These are phyloP conservation scores for Beauveria scarabaeidicola DNA, from an alignment of 2,329 filamentous ascomycete genomes.

Conservation along the genomic window DNA sequence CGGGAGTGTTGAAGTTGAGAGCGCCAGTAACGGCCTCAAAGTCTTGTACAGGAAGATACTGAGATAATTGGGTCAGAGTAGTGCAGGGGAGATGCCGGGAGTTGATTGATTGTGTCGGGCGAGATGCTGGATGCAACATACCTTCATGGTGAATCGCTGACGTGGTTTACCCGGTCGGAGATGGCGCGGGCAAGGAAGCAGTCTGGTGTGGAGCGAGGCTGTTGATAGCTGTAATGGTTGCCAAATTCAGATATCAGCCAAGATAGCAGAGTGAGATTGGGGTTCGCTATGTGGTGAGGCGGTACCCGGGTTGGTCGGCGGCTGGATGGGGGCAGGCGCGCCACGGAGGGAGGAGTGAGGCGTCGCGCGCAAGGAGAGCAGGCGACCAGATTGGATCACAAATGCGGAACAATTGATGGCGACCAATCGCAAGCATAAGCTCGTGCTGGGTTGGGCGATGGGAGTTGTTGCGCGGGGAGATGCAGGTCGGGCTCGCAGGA, in stretches of 20 bases:
- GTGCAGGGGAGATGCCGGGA: not conserved
- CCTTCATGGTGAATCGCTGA: constrained; percentile 28
- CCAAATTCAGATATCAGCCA: not conserved
- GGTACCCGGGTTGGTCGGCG: constrained; percentile 13
- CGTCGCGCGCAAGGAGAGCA: not conserved
- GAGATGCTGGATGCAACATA: constrained; percentile 16
- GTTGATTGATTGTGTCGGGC: not conserved
- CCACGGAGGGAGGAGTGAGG: not conserved
- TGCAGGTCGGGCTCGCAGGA: constrained; percentile 1
- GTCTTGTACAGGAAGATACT: constrained; percentile 88
- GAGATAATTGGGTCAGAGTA: constrained; percentile 8
- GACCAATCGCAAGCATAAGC: not conserved
- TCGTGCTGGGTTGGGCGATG: not conserved
- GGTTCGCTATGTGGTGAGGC: not conserved
- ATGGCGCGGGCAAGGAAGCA: constrained; percentile 9
- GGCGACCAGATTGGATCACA: not conserved
- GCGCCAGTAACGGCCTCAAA: constrained; percentile 88
- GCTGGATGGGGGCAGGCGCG: not conserved
- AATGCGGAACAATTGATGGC: not conserved
- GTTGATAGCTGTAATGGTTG: not conserved
- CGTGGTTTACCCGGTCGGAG: not conserved
- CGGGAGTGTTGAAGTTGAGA: constrained; percentile 90
- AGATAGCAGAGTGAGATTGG: not conserved
- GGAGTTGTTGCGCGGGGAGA: not conserved
- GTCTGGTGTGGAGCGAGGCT: constrained; percentile 6